Base-by-base conservation (phyloP, 148 eudicot species). In the Pharnaceum exiguum region DNA sequence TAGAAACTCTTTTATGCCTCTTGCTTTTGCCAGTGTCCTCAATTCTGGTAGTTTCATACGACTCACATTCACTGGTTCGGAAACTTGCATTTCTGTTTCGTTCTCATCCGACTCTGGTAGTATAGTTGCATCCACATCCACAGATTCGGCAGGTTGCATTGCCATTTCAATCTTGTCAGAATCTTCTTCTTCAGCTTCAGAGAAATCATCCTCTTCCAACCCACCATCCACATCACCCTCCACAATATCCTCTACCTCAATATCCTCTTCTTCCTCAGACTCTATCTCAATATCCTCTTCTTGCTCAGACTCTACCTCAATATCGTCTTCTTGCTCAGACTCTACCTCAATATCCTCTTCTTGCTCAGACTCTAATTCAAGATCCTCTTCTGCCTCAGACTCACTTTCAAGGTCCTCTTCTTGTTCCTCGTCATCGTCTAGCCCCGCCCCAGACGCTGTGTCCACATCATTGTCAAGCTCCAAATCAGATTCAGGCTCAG, bases 1-100 rank as follows among this genome's bases (percentile, higher is more conserved):
- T 17, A 96, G 86, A 59, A 57, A 82, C 45, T 95, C 85, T 73
- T 84, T 94, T 69, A 86, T 15, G 44, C 99, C 91, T 23, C 91
- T 82, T 17, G 87, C 66, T 73, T 89, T 94, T n/a, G 99, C 96
- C 32, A 94, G 32, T 11, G 77, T 85, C 65, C 84, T 83, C 74
- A 94, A 51, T 55, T 89, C 99, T 7, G 68, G 25, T 37, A 94
- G 54, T 72, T 89, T 89, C 95, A 86, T 89, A 48, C 61, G 72
- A 63, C 67, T 77, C 49, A 89, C 60, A 65, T 86, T 81, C 29
- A 17, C 45, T 26, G 29, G 40, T 46, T 49, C 65, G 35, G 24
- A 27, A n/a, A 47, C 47, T 49, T 71, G 59, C n/a, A 73, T 50
- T 44, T 66, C 79, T 21, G 67, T 70, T 13, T 23, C 74, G 23